Evolutionary conservation across 768 basidiomycete genomes (phyloP).

Genomic region (Suillus discolor): DNA sequence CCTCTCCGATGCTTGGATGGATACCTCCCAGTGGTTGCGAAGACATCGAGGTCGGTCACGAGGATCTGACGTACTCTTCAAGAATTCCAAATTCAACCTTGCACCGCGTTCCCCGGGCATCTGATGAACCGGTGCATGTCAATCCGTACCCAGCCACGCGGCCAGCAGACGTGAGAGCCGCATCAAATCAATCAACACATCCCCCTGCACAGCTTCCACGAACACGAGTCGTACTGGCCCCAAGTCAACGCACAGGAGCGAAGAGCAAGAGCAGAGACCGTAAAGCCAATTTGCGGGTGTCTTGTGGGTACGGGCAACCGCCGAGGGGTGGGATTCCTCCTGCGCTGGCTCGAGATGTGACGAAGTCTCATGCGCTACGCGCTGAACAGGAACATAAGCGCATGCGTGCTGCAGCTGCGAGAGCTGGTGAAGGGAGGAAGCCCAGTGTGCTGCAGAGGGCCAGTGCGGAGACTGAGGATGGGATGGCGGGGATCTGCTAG

Average conservation of each 20-base stretch:
- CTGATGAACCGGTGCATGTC: background rate
- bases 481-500: background rate
- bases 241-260: slow-evolving; percentile 1
- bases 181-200: background rate
- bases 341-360: slow-evolving; percentile 31
- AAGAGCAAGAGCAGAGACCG: background rate
- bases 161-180: background rate
- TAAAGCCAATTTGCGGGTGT: slow-evolving; percentile 10
- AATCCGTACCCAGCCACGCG: background rate
- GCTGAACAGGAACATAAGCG: slow-evolving; percentile 26
- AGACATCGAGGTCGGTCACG: slow-evolving; percentile 24
- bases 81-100: slow-evolving; percentile 8
- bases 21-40: slow-evolving; percentile 26
- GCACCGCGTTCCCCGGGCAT: background rate
- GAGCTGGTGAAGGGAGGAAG: slow-evolving; percentile 15
- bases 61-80: slow-evolving; percentile 12
- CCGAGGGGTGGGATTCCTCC: slow-evolving; percentile 36
- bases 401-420: slow-evolving; percentile 17
- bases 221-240: slow-evolving; percentile 10
- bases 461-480: background rate
- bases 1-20: slow-evolving; percentile 26
- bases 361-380: slow-evolving; percentile 27
- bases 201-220: slow-evolving; percentile 5
- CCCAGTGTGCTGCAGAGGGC: slow-evolving; percentile 30
- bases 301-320: slow-evolving; percentile 17